Evolutionary conservation across 1,139 yeast species (phyloP).

Genomic region (Trichomonascaceae sp.): DNA sequence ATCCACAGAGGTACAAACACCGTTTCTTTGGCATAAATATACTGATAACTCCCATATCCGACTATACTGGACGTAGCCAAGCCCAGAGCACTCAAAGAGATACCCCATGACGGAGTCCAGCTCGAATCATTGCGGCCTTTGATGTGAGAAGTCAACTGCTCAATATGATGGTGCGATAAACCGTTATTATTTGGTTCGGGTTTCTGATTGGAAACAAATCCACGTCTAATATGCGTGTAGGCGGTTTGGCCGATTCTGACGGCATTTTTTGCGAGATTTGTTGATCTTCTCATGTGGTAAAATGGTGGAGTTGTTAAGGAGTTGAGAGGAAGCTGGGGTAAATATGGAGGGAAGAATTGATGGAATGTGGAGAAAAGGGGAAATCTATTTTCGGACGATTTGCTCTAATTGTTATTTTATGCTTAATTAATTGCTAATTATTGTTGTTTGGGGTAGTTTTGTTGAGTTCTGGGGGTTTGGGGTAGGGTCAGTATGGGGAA

Average conservation of each 20-base stretch:
- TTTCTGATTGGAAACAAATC: background rate
- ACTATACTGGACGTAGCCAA: background rate
- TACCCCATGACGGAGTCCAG: conserved; percentile 5
- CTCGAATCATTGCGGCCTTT: background rate
- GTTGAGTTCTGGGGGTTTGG: background rate
- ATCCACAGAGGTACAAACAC: conserved; percentile 23
- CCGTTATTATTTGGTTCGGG: background rate
- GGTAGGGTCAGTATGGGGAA: no score
- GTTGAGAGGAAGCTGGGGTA: background rate
- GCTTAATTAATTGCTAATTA: background rate
- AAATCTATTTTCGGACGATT: no score
- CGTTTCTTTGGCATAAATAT: conserved; percentile 15
- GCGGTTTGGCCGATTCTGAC: background rate
- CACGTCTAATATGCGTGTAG: background rate
- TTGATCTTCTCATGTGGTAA: background rate
- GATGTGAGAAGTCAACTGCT: background rate
- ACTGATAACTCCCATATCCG: conserved; percentile 19
- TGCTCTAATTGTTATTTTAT: no score
- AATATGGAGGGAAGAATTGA: background rate
- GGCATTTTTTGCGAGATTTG: background rate
- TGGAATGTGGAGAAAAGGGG: background rate
- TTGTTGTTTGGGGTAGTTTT: background rate
- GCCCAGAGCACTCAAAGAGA: conserved; percentile 5
- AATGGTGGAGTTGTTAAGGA: background rate
- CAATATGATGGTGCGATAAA: background rate